These are phyloP conservation scores for Elsinoe arachidis DNA, from an alignment of 2,329 filamentous ascomycete genomes.

Conservation along the genomic window DNA sequence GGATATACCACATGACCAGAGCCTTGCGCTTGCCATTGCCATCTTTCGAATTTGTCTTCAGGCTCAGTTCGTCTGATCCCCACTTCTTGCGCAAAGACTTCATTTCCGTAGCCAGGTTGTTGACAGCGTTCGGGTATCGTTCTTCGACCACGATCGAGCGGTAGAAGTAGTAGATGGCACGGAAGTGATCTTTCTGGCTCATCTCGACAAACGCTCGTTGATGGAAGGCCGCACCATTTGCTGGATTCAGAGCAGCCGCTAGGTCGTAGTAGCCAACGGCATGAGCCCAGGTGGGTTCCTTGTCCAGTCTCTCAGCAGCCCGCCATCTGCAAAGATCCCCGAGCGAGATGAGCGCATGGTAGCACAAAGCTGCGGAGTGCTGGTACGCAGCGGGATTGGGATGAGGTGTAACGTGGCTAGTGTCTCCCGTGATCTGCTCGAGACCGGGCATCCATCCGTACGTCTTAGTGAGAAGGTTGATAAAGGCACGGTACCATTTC, in stretches of 20 bases:
- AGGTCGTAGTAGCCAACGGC: constrained; percentile 79
- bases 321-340: constrained; percentile 88
- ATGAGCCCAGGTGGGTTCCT: constrained; percentile 66
- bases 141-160: constrained; percentile 66
- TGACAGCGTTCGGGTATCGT: constrained; percentile 64
- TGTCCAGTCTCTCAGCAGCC: constrained; percentile 60
- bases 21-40: constrained; percentile 52
- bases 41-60: constrained; percentile 30
- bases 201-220: constrained; percentile 82
- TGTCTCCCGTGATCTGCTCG: constrained; percentile 43
- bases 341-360: constrained; percentile 74
- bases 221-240: constrained; percentile 75
- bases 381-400: neutral
- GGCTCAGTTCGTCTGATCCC: constrained; percentile 46
- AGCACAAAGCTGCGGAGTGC: constrained; percentile 43
- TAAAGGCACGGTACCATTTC: constrained; percentile 78
- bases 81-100: constrained; percentile 52
- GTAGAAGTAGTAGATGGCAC: constrained; percentile 83
- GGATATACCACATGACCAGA: constrained; percentile 72
- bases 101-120: constrained; percentile 75
- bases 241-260: constrained; percentile 68
- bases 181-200: constrained; percentile 68
- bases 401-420: constrained; percentile 9
- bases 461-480: constrained; percentile 62
- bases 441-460: constrained; percentile 51